Evolutionary conservation across 2,329 filamentous ascomycete genomes (phyloP), one percentile per base, ranked within the genome.

Genomic region (Trichoderma sp.): DNA sequence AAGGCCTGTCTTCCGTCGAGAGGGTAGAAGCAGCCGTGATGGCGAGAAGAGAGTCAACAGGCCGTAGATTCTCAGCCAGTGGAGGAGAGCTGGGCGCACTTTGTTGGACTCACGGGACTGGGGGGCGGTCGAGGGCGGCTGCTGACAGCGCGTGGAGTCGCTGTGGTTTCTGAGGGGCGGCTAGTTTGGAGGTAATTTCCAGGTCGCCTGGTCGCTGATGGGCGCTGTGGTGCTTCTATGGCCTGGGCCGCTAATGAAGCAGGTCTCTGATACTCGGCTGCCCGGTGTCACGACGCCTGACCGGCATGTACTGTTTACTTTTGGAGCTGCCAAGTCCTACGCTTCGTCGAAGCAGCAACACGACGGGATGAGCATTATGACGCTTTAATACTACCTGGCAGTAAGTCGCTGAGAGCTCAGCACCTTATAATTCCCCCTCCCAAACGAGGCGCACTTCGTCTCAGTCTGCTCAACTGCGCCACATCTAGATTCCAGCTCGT

Each of bases 141-240:
- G 74, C 74, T 75, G 74, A 71, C 74, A 75, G 74, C 73, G 74
- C 66, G 74, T 75, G 74, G 74, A 75, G 74, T 75, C 74, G 74
- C 74, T 71, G 31, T 72, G 67, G 67, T 66, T 66, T 71, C 56
- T 71, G 74, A 66, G 74, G 74, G 67, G 74, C 74, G 74, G 66
- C 67, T 75, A 75, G 67, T 75, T 75, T 72, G 38, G 66, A 65
- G 67, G 63, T 72, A 71, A 75, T 75, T 75, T 75, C 74, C 74
- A 75, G 74, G 67, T 65, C 74, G 65, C 65, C 73, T 63, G 50
- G 53, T 53, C 65, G 65, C 73, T 75, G 66, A 71, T 75, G 73
- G 38, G 73, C 73, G 64, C 64, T 75, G 62, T 41, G 53, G 64
- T 60, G 63, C 65, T 65, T 41, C 66, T 45, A 29, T 62, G 63